Base-by-base conservation (phyloP, 331 rosid genomes). In the Arachis monticola region DNA sequence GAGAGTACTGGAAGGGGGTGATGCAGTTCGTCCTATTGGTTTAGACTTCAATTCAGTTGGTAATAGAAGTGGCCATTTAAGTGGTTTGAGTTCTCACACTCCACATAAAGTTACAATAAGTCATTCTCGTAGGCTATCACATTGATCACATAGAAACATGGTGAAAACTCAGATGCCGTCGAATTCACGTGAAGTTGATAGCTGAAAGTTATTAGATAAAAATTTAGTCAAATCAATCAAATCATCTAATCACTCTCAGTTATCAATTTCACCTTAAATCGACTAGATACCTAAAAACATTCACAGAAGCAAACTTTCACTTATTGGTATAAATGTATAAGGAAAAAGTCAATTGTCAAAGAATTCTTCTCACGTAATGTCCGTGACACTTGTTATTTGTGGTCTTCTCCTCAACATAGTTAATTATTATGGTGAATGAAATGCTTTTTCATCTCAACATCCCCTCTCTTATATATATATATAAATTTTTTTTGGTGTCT, bases 1-100 rank as follows among this genome's bases (percentile, higher is more conserved):
- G n/a, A 80, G 96, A 78, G 93, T 92, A 67, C 88, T 95, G 27
- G 96, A 95, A 85, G 97, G 97, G 77, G 97, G 90, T 7, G 93
- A 87, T 80, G 73, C 83, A 48, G 77, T 73, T 72, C 88, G 83
- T 70, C 87, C 96, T 17, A 7, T 87, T 55, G 91, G 89, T 32
- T 82, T 88, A 74, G 97, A 94, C 69, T 10, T 82, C 67, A 86
- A 76, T 81, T 70, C 99, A 6, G 83, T 77, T 17, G 97, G 97
- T 7, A 87, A 91, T 76, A 84, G 80, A 75, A 92, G 97, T 71
- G 97, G 89, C 2, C 99, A 81, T 79, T 81, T 90, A 86, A 79
- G 82, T 22, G 97, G 91, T 50, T 67, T 87, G 64, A 78, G 76
- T 45, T 81, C 89, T 7, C 83, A 61, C 14, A 61, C 68, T 44